Conservation (phyloP, 495 filamentous ascomycete species). For the Platismatia glauca region DNA sequence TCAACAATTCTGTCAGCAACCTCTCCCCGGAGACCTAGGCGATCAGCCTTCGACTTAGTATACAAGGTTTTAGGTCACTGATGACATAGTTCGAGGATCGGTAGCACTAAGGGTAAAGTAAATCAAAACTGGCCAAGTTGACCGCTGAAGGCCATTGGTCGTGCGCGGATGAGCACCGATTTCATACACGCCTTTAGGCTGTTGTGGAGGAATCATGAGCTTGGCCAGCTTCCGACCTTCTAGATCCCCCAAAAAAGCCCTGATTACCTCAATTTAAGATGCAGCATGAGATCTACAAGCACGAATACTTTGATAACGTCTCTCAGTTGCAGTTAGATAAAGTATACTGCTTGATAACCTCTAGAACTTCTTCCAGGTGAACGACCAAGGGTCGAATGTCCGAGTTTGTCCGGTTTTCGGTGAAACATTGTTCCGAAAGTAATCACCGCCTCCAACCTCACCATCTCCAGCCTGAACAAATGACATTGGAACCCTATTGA, state of each 20-base stretch:
- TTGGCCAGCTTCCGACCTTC: neutral
- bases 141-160: neutral
- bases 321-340: neutral
- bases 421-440: neutral
- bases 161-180: neutral
- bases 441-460: too few species aligned
- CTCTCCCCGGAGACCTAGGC: too few species aligned
- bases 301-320: neutral
- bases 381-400: too few species aligned
- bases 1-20: too few species aligned
- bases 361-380: neutral
- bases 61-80: too few species aligned
- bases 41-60: too few species aligned
- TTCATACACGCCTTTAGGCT: neutral
- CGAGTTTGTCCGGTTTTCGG: neutral
- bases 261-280: neutral
- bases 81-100: too few species aligned
- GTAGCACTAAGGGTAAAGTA: too few species aligned
- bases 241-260: neutral
- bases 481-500: neutral
- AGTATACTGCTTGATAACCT: neutral
- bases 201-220: neutral
- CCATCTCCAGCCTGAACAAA: neutral
- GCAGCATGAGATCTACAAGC: neutral
- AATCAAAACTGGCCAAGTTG: too few species aligned